Base-by-base conservation (phyloP, 257 asterid species). In the Misopates orontium region DNA sequence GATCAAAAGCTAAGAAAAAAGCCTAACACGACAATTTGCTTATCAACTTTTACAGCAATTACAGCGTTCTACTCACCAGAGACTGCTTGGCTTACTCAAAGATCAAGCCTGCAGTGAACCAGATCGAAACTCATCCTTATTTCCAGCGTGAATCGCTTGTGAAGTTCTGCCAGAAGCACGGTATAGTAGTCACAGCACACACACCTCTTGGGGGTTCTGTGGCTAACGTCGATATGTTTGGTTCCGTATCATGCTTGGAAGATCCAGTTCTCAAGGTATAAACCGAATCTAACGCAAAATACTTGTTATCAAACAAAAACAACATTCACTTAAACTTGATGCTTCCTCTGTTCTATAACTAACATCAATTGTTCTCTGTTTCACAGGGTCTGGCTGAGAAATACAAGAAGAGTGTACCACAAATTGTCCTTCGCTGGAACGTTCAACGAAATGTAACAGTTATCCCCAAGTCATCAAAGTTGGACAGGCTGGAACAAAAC, bases 141-240 rank as follows among this genome's bases (percentile, higher is more conserved):
- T 87, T 87, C 79, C 95, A 84, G 56, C 87, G 95, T 11, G 87
- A 80, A 44, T 84, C 89, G 22, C 91, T 87, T 16, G 85, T 87
- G 40, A 87, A 83, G 58, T 87, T 87, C 84, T 87, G 95, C 55
- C 89, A 84, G 64, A 87, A 84, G 78, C 91, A 87, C 21, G 84
- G 78, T 13, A 70, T 87, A 57, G 75, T 77, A 56, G 83, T 82
- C 42, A 87, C 95, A 8, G 95, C 95, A 50, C 95, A 87, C 74
- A 87, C 91, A 1, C 89, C 95, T 60, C 91, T 87, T 17, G 91
- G 95, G 13, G 95, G 95, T 49, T 77, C 91, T 58, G 75, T 47
- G 17, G 87, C 95, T 17, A 87, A 87, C 74, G 71, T 83, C 2
- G 91, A 82, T 47, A 77, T 54, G 87, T 84, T 87, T 64, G 95